Conservation (phyloP, 2,329 filamentous ascomycete species). For the Fusarium subtropicale region DNA sequence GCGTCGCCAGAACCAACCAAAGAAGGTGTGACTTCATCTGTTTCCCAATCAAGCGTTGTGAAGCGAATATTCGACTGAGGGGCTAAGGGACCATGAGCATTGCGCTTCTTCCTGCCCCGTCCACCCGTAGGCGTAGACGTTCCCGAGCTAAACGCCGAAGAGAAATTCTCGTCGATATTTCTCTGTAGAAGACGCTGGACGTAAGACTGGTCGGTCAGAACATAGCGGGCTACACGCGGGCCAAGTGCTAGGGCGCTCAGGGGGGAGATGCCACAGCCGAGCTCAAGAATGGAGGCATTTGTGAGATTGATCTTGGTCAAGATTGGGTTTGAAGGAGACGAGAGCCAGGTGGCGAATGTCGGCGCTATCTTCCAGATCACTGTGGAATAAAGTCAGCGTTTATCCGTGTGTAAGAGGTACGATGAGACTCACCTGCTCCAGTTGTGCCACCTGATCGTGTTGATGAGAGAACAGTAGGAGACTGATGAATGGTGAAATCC, state of each 20-base stretch:
- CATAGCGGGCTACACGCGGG: slow-evolving; percentile 71
- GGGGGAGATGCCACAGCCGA: slow-evolving; percentile 89
- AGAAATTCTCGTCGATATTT: slow-evolving; percentile 76
- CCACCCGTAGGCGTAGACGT: slow-evolving; percentile 21
- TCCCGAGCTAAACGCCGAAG: slow-evolving; percentile 24
- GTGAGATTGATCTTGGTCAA: slow-evolving; percentile 63
- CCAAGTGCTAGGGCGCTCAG: slow-evolving; percentile 78
- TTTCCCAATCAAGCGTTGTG: slow-evolving; percentile 85
- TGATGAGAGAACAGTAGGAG: slow-evolving; percentile 83
- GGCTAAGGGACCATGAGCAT: slow-evolving; percentile 22
- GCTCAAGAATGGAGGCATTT: slow-evolving; percentile 75
- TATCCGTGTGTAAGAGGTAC: slow-evolving; percentile 2
- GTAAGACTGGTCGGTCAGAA: slow-evolving; percentile 90
- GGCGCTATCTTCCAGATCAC: slow-evolving; percentile 95
- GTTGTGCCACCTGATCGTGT: slow-evolving; percentile 72
- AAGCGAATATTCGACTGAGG: slow-evolving; percentile 62
- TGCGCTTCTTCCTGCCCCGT: slow-evolving; percentile 37
- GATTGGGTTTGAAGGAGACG: slow-evolving; percentile 71
- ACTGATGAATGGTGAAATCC: slow-evolving; percentile 84
- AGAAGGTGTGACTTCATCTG: slow-evolving; percentile 62
- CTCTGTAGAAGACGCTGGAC: slow-evolving; percentile 79
- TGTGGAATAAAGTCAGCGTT: slow-evolving; percentile 48
- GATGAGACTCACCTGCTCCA: slow-evolving; percentile 58
- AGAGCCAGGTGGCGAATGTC: slow-evolving; percentile 83
- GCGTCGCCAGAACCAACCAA: slow-evolving; percentile 53